phyloP scores from a whole-genome alignment of 176 grass and related monocot genomes.

The Melocanna baccifera region DNA sequence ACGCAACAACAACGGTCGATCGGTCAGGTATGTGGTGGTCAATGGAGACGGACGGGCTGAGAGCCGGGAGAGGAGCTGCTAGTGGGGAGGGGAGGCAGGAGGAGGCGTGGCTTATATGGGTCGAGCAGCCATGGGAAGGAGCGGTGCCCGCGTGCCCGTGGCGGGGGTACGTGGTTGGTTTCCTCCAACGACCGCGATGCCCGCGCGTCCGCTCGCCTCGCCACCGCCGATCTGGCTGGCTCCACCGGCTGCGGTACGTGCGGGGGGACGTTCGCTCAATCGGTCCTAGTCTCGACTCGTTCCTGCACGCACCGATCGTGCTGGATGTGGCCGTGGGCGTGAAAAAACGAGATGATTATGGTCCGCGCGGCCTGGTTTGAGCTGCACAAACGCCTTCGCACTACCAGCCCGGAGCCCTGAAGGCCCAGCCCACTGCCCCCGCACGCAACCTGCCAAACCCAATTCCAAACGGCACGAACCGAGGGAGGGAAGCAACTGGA shows the following conservation, averaged over 20 bases:
- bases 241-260: background rate
- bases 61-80: background rate
- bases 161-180: background rate
- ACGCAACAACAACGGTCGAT: background rate
- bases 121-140: conserved; percentile 25
- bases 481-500: no score
- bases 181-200: conserved; percentile 19
- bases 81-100: background rate
- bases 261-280: background rate
- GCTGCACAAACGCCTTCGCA: no score
- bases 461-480: no score
- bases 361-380: background rate
- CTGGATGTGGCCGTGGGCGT: background rate
- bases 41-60: conserved; percentile 19
- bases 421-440: no score
- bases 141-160: conserved; percentile 32
- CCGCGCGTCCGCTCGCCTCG: conserved; percentile 46
- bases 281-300: no score
- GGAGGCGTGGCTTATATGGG: conserved; percentile 32
- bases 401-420: no score
- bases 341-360: background rate
- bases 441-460: no score
- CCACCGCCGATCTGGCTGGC: conserved; percentile 37
- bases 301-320: no score
- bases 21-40: background rate